Percentiles rank a stretch among this genome's conserved stretches.
phyloP scores from a whole-genome alignment of 176 grass and related monocot genomes.

The sorghum (Sorghum bicolor) region Sorghum_bicolor_NCBIv3 NC_012875.2:37698501-37699000 shows the following conservation, averaged over 20 bases:
- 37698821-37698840: constrained; percentile 14
- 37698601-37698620: constrained; percentile 25
- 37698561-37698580: background rate
- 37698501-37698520: background rate
- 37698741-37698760: constrained; percentile 23
- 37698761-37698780: constrained; percentile 12
- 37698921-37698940: constrained; percentile 13
- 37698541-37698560: background rate
- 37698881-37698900: constrained; percentile 17
- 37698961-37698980: background rate
- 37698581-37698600: constrained; percentile 18
- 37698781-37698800: background rate
- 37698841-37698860: background rate
- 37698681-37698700: constrained; percentile 31
- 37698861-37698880: background rate
- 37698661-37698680: constrained; percentile 32
- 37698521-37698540: background rate
- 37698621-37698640: constrained; percentile 32
- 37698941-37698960: background rate
- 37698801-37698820: constrained; percentile 1
- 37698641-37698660: constrained; percentile 16
- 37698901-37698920: constrained; percentile 30
- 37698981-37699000: constrained; percentile 35
- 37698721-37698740: constrained; percentile 30
- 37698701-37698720: constrained; percentile 16